phyloP scores from a whole-genome alignment of 495 filamentous ascomycete genomes.

The Penicillium antarcticum region DNA sequence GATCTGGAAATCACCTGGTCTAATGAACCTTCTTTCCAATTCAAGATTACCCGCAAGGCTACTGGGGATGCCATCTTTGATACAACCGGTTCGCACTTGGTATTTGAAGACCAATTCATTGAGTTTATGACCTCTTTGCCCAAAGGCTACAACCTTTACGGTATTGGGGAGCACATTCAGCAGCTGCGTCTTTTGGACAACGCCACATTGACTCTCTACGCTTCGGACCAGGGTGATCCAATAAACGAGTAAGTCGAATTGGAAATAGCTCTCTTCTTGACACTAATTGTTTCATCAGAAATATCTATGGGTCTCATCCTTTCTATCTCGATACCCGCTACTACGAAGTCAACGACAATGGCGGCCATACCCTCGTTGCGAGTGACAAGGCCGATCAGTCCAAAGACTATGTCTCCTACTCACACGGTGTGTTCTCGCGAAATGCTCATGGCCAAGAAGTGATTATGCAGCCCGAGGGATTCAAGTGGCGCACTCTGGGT shows the following conservation, averaged over 20 bases:
- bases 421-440: slow-evolving; percentile 60
- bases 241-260: slow-evolving; percentile 45
- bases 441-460: slow-evolving; percentile 77
- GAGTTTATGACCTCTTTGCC: slow-evolving; percentile 58
- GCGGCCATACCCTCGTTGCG: slow-evolving; percentile 51
- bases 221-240: slow-evolving; percentile 64
- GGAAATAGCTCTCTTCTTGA: neutral
- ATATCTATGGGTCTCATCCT: slow-evolving; percentile 59
- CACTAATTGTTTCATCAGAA: slow-evolving; percentile 26
- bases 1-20: slow-evolving; percentile 57
- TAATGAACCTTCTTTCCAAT: slow-evolving; percentile 59
- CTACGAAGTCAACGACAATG: slow-evolving; percentile 53
- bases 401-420: slow-evolving; percentile 56
- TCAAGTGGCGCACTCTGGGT: slow-evolving; percentile 73
- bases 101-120: slow-evolving; percentile 64
- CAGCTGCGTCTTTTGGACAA: slow-evolving; percentile 58
- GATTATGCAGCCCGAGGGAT: slow-evolving; percentile 56
- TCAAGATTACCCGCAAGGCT: slow-evolving; percentile 53
- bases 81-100: slow-evolving; percentile 51
- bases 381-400: slow-evolving; percentile 50
- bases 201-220: slow-evolving; percentile 63
- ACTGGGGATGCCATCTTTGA: slow-evolving; percentile 58
- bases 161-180: slow-evolving; percentile 59
- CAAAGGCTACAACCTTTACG: slow-evolving; percentile 61
- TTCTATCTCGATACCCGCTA: slow-evolving; percentile 66